Conservation (phyloP, 2,329 filamentous ascomycete genomes). For the Aspergillus tanneri region DNA sequence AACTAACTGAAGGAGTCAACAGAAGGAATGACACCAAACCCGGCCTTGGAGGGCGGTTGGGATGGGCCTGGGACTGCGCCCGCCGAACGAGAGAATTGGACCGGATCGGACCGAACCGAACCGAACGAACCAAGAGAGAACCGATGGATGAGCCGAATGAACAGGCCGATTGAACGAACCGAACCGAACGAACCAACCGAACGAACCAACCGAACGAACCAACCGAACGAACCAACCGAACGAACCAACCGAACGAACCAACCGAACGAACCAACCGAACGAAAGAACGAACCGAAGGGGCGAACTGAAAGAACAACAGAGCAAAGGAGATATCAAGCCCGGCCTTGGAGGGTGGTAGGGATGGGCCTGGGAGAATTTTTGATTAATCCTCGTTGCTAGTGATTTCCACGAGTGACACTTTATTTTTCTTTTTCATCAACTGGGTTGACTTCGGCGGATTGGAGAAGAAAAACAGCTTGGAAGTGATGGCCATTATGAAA, state of each 20-base stretch:
- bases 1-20: neutral
- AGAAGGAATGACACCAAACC: neutral
- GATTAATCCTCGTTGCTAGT: too few species aligned
- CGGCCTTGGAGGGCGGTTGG: slow-evolving; percentile 11
- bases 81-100: neutral
- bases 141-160: too few species aligned
- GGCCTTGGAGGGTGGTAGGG: slow-evolving; percentile 12
- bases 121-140: neutral
- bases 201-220: neutral
- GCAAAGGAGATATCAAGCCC: neutral
- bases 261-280: too few species aligned
- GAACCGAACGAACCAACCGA: neutral
- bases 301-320: neutral
- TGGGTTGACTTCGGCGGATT: too few species aligned
- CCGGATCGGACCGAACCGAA: too few species aligned
- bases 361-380: slow-evolving; percentile 17
- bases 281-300: neutral
- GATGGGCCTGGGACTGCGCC: slow-evolving; percentile 13
- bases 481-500: too few species aligned
- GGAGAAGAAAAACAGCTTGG: too few species aligned
- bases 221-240: neutral
- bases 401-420: too few species aligned
- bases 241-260: too few species aligned
- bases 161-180: neutral
- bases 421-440: too few species aligned